Evolutionary conservation across 2,329 filamentous ascomycete species (phyloP), one percentile per base, ranked within the genome.

Genomic region (Venturia pyrina): DNA sequence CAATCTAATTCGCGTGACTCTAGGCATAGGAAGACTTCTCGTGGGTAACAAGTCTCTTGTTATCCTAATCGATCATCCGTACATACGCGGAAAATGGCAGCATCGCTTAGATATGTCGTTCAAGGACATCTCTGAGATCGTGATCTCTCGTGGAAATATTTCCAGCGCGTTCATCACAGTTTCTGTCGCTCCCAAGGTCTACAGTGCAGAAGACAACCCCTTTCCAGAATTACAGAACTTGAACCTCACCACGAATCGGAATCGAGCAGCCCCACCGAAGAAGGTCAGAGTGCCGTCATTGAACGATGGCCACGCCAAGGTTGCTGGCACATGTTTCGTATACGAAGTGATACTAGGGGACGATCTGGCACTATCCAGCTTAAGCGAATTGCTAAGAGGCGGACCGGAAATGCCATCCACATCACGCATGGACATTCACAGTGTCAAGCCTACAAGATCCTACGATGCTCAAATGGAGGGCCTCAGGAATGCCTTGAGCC

Each of bases 261-360:
- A 28, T 44, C 34, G 19, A 60, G 5, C 0, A 65, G 21, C 59
- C 69, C 5, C 24, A 40, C 37, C 37, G 15, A 68, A 67, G 74
- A 72, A 66, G 57, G 65, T 67, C 66, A 71, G 77, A 40, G 70
- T 79, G 8, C 73, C 75, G 6, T 71, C 69, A 37, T 70, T 82
- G 59, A 74, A 77, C 65, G 68, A 68, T 1, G 63, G 69, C 0
- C 77, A 82, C 65, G 70, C 71, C 13, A 71, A 70, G n/a, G 76
- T 79, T 48, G 76, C 77, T 1, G 78, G 78, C 1, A 76, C 74
- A 50, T 84, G 81, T 67, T 79, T 83, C 60, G 80, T 84, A 0
- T 86, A 86, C 69, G 78, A 78, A 24, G 62, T 75, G 3, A 66
- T 63, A 1, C 74, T 78, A 48, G 64, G 68, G 5, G 68, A 72